Evolutionary conservation across 1,284 basidiomycete species (phyloP).

Genomic region (Wolfiporia cocos): DNA sequence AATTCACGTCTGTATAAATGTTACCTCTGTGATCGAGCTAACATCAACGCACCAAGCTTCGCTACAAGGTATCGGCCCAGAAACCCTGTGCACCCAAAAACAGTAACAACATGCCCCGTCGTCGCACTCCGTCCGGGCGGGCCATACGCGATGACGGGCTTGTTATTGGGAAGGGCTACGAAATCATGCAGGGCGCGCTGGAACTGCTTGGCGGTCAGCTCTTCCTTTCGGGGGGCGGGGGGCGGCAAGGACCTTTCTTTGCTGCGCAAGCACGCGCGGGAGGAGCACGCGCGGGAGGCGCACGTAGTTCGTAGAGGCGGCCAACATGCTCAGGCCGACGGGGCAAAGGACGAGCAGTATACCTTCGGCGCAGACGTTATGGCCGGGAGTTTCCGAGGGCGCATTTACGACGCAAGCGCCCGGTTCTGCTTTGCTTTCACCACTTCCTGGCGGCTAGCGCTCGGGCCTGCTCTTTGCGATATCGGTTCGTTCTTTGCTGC

Average conservation of each 20-base stretch:
- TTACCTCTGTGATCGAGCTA: not conserved
- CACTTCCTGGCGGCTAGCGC: too few species aligned
- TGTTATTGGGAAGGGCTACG: slow-evolving; percentile 49
- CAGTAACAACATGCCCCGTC: slow-evolving; percentile 89
- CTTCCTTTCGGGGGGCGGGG: too few species aligned
- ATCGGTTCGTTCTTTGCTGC: not conserved
- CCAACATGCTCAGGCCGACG: slow-evolving; percentile 20
- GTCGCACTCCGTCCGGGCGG: slow-evolving; percentile 83
- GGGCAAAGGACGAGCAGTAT: slow-evolving; percentile 16
- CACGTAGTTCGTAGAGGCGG: slow-evolving; percentile 28
- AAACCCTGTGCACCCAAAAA: slow-evolving; percentile 97
- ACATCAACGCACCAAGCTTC: slow-evolving; percentile 66
- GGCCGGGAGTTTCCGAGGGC: too few species aligned
- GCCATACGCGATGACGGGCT: slow-evolving; percentile 70
- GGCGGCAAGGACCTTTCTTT: slow-evolving; percentile 13
- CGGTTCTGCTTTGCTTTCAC: too few species aligned
- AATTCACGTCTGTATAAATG: not conserved
- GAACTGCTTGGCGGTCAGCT: too few species aligned
- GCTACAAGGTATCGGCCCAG: slow-evolving; percentile 92
- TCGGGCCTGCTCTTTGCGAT: too few species aligned
- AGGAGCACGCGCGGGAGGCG: slow-evolving; percentile 51
- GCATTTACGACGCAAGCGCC: too few species aligned
- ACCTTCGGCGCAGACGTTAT: slow-evolving; percentile 12
- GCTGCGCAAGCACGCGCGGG: slow-evolving; percentile 10
- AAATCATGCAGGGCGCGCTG: slow-evolving; percentile 73